Base-by-base conservation (phyloP, 441 rosid genomes). In the Kokia cookei region DNA sequence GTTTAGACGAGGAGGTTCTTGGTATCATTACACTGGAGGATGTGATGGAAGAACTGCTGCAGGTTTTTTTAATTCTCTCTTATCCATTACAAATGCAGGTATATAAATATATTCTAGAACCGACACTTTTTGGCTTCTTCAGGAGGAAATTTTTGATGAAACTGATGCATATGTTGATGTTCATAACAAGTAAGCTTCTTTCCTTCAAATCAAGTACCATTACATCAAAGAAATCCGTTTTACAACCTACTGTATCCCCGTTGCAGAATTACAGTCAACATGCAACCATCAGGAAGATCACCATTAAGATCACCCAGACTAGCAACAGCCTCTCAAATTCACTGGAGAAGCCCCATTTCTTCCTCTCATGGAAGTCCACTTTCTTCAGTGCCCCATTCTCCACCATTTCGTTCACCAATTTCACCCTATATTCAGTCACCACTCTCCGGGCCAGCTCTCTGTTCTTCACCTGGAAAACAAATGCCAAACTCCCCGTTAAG, bases 11-110 rank as follows among this genome's bases (percentile, higher is more conserved):
- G 61, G 91, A 89, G 77, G 86, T 88, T 37, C 26, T 88, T 14
- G 98, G 97, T 43, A 84, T 94, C 69, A 94, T 94, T 72, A 92
- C 98, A 12, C 69, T 92, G 45, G 97, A 94, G 84, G 98, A 94
- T 86, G 97, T 91, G 2, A 91, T 94, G 81, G 97, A 94, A 78
- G 97, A 92, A 83, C 89, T 92, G 10, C 83, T 94, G 35, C 97
- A 89, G 87, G 97, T 93, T 26, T n/a, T 59, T 60, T 3, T 14
- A 8, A 5, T 10, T n/a, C 8, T 45, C 14, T 32, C 2, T 12
- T 11, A 47, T 47, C 3, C 4, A 47, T 47, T 47, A 47, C 5
- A 47, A 9, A 47, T 47, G 51, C 51, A 47, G n/a, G 51, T 47
- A 12, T 47, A 12, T 48, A 48, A 3, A 48, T 48, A 65, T 58